phyloP scores from a whole-genome alignment of 2,329 filamentous ascomycete species.

The Diaporthe amygdali region DNA sequence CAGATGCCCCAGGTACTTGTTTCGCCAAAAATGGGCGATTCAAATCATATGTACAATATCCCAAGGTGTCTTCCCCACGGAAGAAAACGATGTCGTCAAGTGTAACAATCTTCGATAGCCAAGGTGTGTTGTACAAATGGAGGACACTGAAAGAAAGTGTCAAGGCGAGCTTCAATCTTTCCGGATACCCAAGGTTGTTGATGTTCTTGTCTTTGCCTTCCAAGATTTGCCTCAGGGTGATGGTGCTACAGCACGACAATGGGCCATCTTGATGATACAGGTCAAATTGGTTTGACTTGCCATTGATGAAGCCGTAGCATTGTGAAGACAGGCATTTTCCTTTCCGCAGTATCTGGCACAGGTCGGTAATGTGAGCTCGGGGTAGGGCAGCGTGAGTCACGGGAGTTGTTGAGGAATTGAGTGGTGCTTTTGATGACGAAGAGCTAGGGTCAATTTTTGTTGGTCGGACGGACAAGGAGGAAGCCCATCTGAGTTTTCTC shows the following conservation, averaged over 20 bases:
- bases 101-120: neutral
- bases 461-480: neutral
- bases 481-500: neutral
- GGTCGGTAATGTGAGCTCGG: neutral
- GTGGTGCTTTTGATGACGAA: neutral
- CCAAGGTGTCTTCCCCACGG: neutral
- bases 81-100: neutral
- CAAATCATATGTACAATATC: neutral
- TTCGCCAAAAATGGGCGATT: neutral
- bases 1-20: neutral
- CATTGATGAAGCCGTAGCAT: neutral
- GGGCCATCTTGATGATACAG: neutral
- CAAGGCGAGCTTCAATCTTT: neutral
- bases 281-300: neutral
- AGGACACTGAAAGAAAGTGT: neutral
- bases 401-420: neutral
- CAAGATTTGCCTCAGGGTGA: neutral
- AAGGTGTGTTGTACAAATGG: neutral
- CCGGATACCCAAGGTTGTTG: neutral
- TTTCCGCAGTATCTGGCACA: neutral
- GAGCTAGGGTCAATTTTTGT: neutral
- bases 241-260: neutral
- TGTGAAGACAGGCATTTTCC: neutral
- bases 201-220: neutral
- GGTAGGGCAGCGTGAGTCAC: neutral